Percentiles rank a stretch among this genome's conserved stretches.
Conservation (phyloP, 805 yeast genomes). For the Saccharomyces eubayanus region DNA sequence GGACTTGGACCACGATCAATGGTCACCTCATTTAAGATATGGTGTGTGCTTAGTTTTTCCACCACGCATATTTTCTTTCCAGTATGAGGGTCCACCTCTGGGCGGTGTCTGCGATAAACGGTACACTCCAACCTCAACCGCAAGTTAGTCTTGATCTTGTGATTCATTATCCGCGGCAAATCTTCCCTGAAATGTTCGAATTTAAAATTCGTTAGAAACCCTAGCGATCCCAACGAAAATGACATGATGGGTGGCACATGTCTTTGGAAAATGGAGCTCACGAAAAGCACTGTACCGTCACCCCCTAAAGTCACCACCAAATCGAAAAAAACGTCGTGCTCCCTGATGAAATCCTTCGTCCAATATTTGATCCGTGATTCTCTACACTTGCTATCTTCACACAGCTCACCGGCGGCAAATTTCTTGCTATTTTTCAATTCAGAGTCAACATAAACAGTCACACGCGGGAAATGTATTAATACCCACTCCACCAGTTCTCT, state of each 20-base stretch:
- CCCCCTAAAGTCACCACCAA: constrained; percentile 88
- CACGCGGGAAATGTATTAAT: constrained; percentile 33
- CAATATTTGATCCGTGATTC: constrained; percentile 50
- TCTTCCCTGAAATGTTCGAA: constrained; percentile 62
- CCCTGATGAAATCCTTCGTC: constrained; percentile 49
- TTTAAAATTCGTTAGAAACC: constrained; percentile 81
- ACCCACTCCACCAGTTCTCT: constrained; percentile 78
- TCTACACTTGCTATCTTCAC: constrained; percentile 37
- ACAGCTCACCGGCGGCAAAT: constrained; percentile 51
- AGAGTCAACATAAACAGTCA: constrained; percentile 65
- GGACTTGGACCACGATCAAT: constrained; percentile 94
- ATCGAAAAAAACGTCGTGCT: constrained; percentile 47
- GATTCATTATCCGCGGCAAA: constrained; percentile 49
- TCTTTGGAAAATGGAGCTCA: constrained; percentile 75
- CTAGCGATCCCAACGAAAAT: constrained; percentile 84
- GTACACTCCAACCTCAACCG: constrained; percentile 85
- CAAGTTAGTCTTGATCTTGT: constrained; percentile 69
- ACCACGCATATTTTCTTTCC: constrained; percentile 33
- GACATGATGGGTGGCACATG: constrained; percentile 88
- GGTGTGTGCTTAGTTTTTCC: constrained; percentile 46
- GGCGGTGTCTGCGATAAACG: constrained; percentile 39
- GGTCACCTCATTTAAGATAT: constrained; percentile 82
- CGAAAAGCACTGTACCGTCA: constrained; percentile 89
- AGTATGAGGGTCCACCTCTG: constrained; percentile 34
- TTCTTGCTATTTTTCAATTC: constrained; percentile 52